Base-by-base conservation (phyloP, 768 basidiomycete genomes). In the Polyporus arcularius region DNA sequence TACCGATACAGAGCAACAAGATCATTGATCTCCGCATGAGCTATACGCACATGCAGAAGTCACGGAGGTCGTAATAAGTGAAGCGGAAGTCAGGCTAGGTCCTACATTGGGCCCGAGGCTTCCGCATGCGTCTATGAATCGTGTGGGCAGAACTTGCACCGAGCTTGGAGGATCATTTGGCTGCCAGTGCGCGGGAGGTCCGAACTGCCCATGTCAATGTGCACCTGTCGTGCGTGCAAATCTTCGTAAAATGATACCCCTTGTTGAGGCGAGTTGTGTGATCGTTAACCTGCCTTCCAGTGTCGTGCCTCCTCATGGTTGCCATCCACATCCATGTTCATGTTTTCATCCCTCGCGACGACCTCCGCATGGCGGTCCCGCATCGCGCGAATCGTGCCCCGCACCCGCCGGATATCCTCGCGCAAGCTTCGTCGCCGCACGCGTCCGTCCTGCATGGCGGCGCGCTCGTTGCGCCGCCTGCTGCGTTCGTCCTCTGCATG, bases 381-480 rank as follows among this genome's bases (percentile, higher is more conserved):
- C 38, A 62, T 62, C 35, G 55, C 50, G 43, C 51, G 60, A 48
- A 61, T 61, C 38, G 54, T 54, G 30, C 54, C 55, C 9, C 57
- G 62, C 35, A 51, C 53, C 42, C 53, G 57, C 35, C 50, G 55
- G 56, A 66, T 58, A 57, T 63, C 62, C 52, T 61, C 60, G 15
- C 62, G 62, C 35, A 66, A 45, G 48, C 54, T 57, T 21, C 53
- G 47, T 5, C 65, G 65, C 16, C 57, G 59, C 2, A 46, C 53
- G 14, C 62, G 56, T 21, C 58, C 61, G 48, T 66, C 62, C 12
- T 55, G 52, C 32, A 62, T 57, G 8, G 55, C 51, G 35, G 58
- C 48, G 40, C 61, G 61, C 9, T 57, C 59, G 16, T 63, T 55
- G 38, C 51, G 47, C 47, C 65, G 61, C 15, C 60, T 48, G 39